Evolutionary conservation across 345 rosid species (phyloP), one percentile per base, ranked within the genome.

Genomic region (Triadica sebifera): DNA sequence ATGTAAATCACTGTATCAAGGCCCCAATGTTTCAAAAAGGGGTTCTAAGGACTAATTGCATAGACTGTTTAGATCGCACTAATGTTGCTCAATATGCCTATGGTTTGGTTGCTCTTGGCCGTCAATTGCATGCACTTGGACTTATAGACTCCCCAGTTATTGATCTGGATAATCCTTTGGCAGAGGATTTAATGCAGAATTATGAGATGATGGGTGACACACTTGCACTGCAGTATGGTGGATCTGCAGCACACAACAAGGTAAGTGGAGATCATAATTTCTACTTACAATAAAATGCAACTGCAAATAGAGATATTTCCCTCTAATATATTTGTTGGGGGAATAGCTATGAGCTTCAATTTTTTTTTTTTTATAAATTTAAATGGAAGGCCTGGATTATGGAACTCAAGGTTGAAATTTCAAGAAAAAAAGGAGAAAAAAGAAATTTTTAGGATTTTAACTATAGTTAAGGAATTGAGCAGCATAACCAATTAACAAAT

Each of bases 181-280:
- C 97, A 2, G 91, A 86, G 82, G 85, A 87, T 64, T 85, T 95
- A 67, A 95, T 93, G 96, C 76, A 79, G 79, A 72, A 85, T 64
- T 95, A 95, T 75, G 98, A 95, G 85, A 79, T 84, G 51, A 95
- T 95, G 99, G 99, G 99, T 2, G 99, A 95, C 84, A 92, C 90
- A 15, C 98, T 94, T 79, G 98, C 98, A 3, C 81, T 87, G 58
- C 98, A 95, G 74, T 95, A 95, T 83, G 99, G 99, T 69, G 99
- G 99, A 53, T 95, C 99, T 20, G 92, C 97, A 15, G 99, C 99
- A 37, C 99, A 95, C 78, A 95, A 91, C 86, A 95, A 95, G 95
- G 99, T 91, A 83, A 45, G 38, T 47, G 45, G 57, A 60, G 22
- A 17, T 49, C 53, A 8, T 20, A 37, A 2, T 50, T 39, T 47